Conservation (phyloP, 2,329 filamentous ascomycete species). For the Colletotrichum melonis region DNA sequence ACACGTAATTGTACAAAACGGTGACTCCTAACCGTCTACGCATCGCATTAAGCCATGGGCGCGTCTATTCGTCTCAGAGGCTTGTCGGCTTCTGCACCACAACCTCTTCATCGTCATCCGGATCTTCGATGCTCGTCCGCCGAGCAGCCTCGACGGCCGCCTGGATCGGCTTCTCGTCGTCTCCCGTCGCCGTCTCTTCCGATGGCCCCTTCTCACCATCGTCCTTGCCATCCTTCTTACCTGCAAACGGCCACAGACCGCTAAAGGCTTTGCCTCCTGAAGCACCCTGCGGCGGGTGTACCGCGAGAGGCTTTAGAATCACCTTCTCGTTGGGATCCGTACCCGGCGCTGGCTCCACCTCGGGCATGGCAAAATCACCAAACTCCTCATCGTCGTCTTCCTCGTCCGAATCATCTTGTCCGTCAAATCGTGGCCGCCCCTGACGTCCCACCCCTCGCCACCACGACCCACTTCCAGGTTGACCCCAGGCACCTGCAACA, state of each 20-base stretch:
- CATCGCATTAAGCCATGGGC: background rate
- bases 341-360: slow-evolving; percentile 52
- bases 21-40: slow-evolving; percentile 4
- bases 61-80: slow-evolving; percentile 22
- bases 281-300: slow-evolving; percentile 60
- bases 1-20: slow-evolving; percentile 33
- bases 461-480: slow-evolving; percentile 55
- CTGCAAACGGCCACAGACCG: slow-evolving; percentile 68
- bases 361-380: slow-evolving; percentile 76
- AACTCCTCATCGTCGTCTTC: slow-evolving; percentile 72
- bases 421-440: slow-evolving; percentile 50
- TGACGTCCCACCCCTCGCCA: slow-evolving; percentile 56
- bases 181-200: slow-evolving; percentile 42
- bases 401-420: slow-evolving; percentile 59
- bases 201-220: slow-evolving; percentile 41
- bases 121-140: slow-evolving; percentile 69
- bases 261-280: slow-evolving; percentile 52
- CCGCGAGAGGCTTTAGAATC: slow-evolving; percentile 66
- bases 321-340: slow-evolving; percentile 50
- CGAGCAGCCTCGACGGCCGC: slow-evolving; percentile 63
- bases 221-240: slow-evolving; percentile 47
- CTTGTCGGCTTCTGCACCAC: slow-evolving; percentile 39
- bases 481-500: slow-evolving; percentile 44
- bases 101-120: slow-evolving; percentile 64
- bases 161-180: slow-evolving; percentile 56